Evolutionary conservation across 495 filamentous ascomycete species (phyloP).

Genomic region (Filosporella fistucella): DNA sequence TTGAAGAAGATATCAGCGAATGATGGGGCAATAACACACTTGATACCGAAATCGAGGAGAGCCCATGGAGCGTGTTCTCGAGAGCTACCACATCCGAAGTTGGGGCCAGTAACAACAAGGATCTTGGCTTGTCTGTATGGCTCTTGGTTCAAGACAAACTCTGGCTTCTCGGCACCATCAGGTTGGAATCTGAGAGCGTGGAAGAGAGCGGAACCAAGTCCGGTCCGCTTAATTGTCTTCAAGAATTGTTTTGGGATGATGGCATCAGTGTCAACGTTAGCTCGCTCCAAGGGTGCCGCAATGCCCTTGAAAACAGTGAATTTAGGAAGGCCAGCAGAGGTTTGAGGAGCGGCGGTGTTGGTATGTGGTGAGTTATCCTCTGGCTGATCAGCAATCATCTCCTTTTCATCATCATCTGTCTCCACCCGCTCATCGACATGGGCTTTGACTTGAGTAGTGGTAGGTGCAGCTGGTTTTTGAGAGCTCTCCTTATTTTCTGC

Average conservation of each 20-base stretch:
- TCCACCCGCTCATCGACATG: conserved; percentile 65
- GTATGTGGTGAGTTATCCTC: conserved; percentile 58
- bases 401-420: conserved; percentile 67
- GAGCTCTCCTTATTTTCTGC: conserved; percentile 54
- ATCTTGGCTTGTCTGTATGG: conserved; percentile 85
- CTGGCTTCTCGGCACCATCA: conserved; percentile 67
- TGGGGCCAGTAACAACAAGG: conserved; percentile 85
- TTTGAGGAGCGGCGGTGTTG: conserved; percentile 51
- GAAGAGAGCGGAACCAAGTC: conserved; percentile 85
- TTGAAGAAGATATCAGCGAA: conserved; percentile 99
- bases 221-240: conserved; percentile 98
- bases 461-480: conserved; percentile 30
- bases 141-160: conserved; percentile 88
- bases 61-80: conserved; percentile 98
- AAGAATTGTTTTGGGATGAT: conserved; percentile 99
- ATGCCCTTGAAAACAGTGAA: conserved; percentile 81
- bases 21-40: conserved; percentile 84
- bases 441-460: conserved; percentile 41
- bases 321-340: conserved; percentile 65
- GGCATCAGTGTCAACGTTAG: conserved; percentile 94
- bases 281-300: conserved; percentile 79
- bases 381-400: conserved; percentile 73
- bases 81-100: conserved; percentile 93
- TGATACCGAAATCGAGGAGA: conserved; percentile 92
- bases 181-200: conserved; percentile 71